Base-by-base conservation (phyloP, 2,329 filamentous ascomycete species). In the Sclerotinia spermophila region DNA sequence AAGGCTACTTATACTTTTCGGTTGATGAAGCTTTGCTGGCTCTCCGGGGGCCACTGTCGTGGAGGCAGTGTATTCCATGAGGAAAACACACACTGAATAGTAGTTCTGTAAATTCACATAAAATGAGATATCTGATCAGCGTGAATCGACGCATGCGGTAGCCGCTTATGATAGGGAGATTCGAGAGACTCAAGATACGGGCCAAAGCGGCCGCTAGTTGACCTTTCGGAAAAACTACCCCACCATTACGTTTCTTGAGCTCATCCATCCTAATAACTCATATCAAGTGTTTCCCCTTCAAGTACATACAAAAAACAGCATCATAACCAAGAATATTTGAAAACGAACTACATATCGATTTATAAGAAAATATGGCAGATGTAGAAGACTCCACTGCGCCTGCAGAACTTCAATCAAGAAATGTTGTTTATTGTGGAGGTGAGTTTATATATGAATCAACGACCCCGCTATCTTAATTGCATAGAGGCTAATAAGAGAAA, bases 381-480 rank as follows among this genome's bases (percentile, higher is more conserved):
- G 70, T 73, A 67, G 74, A 77, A 71, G 60, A 60, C 19, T 6
- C 75, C 44, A 70, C 71, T 10, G 72, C 60, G 11, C 72, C 74
- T 42, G 51, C 73, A 45, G 79, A 79, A 72, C 76, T 75, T 2
- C 79, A 80, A 75, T 78, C 77, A 11, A 72, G 78, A 71, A 67
- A 76, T 60, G 75, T 80, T 21, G 69, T 77, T 38, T 79, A 79
- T 64, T 80, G 79, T 71, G 79, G 79, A 74, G 79, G 79, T 77
- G 72, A 53, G 74, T 62, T 59, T 27, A n/a, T 33, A 17, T 13
- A 33, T 33, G 53, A 35, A 58, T 58, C 5, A 58, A 58, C 35
- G 55, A 58, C 55, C 55, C 55, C 55, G 55, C 55, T 58, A 58
- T 58, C 55, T 58, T 58, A 21, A 38, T 17, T n/a, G n/a, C 7